A percentile compares a stretch with the other conserved stretches of the same genome.
Conservation (phyloP, 2,329 filamentous ascomycete species). For the Scedosporium apiospermum region DNA sequence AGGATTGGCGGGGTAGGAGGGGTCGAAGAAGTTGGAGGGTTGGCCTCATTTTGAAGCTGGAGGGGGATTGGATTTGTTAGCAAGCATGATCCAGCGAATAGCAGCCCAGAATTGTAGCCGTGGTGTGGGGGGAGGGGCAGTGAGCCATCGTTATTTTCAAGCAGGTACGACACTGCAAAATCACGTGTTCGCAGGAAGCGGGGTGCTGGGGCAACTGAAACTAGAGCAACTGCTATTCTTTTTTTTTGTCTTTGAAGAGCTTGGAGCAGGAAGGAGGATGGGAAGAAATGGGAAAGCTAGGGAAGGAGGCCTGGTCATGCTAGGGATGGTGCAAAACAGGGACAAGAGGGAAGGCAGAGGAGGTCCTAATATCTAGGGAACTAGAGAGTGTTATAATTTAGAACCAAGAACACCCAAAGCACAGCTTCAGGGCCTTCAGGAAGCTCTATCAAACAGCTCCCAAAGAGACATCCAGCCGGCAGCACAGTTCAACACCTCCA, state of each 20-base stretch:
- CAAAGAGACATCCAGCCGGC: too few relatives aligned
- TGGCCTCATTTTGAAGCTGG: slow-evolving; percentile 35
- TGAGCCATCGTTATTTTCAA: not conserved
- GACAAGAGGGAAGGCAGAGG: too few relatives aligned
- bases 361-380: too few relatives aligned
- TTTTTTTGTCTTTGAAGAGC: not conserved
- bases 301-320: too few relatives aligned
- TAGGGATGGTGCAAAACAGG: too few relatives aligned
- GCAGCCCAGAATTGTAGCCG: slow-evolving; percentile 10
- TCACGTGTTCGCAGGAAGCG: slow-evolving; percentile 4
- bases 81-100: slow-evolving; percentile 15
- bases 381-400: too few relatives aligned
- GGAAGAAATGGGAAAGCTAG: too few relatives aligned
- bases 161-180: not conserved
- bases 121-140: slow-evolving; percentile 2
- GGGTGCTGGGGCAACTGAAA: not conserved
- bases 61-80: slow-evolving; percentile 29
- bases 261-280: too few relatives aligned
- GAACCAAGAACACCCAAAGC: too few relatives aligned
- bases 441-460: too few relatives aligned
- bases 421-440: too few relatives aligned
- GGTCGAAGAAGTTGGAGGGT: slow-evolving; percentile 28
- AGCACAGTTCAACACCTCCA: too few relatives aligned
- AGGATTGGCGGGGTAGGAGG: slow-evolving; percentile 36
- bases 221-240: not conserved